A percentile compares a stretch with the other conserved stretches of the same genome.
Evolutionary conservation across 202 grass and related monocot species (phyloP).

Genomic region (Panicum hallii): DNA sequence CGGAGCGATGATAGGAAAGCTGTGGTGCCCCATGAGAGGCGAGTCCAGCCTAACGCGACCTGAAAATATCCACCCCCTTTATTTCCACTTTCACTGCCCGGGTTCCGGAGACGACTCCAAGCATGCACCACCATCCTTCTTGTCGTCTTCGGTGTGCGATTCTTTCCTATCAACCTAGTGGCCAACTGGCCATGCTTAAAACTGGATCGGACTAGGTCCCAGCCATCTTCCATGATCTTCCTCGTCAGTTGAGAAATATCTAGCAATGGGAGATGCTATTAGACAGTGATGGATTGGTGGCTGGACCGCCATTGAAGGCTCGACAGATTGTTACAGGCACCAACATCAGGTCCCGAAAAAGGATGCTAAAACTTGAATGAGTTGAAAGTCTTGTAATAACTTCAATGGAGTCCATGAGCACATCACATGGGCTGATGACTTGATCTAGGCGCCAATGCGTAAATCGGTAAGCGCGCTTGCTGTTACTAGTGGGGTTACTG

Average conservation of each 20-base stretch:
- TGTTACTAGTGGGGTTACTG: background rate
- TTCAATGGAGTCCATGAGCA: background rate
- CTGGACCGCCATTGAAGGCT: constrained; percentile 7
- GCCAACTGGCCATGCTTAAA: background rate
- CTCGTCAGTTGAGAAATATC: constrained; percentile 19
- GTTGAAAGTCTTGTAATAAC: background rate
- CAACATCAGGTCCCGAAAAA: background rate
- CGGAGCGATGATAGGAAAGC: constrained; percentile 4
- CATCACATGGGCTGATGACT: background rate
- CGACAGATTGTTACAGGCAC: background rate
- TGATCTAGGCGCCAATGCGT: background rate
- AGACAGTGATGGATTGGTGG: background rate
- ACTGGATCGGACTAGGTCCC: background rate
- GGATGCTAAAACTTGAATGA: background rate
- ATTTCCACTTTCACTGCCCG: constrained; percentile 17
- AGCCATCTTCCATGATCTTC: constrained; percentile 15
- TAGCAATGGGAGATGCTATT: background rate
- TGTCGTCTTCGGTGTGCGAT: background rate
- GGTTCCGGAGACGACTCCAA: background rate
- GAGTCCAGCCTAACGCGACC: constrained; percentile 23
- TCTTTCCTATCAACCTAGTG: constrained; percentile 31
- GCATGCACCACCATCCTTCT: background rate
- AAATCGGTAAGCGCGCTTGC: background rate
- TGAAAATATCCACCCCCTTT: constrained; percentile 19
- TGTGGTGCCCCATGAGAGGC: constrained; percentile 37